A percentile compares a stretch with the other conserved stretches of the same genome.
Conservation (phyloP, 2,329 filamentous ascomycete genomes). For the Shiraia sp. region DNA sequence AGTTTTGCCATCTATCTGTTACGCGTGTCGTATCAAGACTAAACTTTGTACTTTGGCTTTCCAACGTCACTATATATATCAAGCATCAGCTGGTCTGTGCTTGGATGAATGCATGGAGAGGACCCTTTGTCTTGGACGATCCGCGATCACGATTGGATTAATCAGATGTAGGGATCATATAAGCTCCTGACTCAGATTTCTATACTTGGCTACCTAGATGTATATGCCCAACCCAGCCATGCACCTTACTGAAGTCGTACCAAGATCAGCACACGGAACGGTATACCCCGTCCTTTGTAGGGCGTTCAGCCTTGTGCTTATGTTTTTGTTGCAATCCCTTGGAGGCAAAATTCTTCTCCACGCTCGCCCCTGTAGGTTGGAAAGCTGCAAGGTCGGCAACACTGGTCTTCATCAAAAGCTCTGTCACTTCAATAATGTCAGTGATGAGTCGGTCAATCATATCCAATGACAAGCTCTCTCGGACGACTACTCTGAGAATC, state of each 20-base stretch:
- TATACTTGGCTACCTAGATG: too few relatives aligned
- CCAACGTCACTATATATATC: too few relatives aligned
- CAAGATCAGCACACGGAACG: conserved; percentile 54
- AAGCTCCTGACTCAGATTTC: too few relatives aligned
- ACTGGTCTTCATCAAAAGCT: conserved; percentile 61
- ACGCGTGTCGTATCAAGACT: too few relatives aligned
- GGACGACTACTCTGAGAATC: conserved; percentile 69
- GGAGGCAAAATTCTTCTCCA: conserved; percentile 50
- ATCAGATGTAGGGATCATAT: too few relatives aligned
- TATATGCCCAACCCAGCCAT: too few relatives aligned
- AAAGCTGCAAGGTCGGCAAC: conserved; percentile 56
- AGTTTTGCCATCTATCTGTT: background rate
- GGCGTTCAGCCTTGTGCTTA: conserved; percentile 50
- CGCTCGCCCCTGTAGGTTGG: conserved; percentile 44
- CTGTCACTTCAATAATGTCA: conserved; percentile 64
- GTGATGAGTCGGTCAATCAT: conserved; percentile 65
- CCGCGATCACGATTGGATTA: too few relatives aligned
- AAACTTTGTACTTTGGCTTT: too few relatives aligned
- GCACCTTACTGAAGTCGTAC: too few relatives aligned
- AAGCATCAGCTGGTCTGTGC: too few relatives aligned
- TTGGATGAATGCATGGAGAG: too few relatives aligned
- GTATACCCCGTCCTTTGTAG: conserved; percentile 55
- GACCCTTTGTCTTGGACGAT: too few relatives aligned
- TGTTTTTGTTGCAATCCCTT: conserved; percentile 45
- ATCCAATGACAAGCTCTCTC: conserved; percentile 71